Evolutionary conservation across 257 asterid species (phyloP).

Genomic region (Ilex aquifolium): DNA sequence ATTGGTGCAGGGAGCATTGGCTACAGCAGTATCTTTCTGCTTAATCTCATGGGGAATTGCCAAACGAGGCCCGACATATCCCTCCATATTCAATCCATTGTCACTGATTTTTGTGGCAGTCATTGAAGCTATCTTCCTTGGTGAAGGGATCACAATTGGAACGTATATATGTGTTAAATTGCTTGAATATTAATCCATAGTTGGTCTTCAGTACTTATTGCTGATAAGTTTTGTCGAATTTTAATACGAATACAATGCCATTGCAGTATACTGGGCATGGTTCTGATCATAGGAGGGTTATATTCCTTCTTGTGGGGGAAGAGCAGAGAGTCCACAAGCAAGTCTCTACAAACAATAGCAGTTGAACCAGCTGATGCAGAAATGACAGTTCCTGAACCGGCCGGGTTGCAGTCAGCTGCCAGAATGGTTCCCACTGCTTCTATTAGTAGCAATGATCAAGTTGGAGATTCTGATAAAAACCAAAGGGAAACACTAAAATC

Average conservation of each 20-base stretch:
- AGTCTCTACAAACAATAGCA: neutral
- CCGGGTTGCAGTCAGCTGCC: no score
- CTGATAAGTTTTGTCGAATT: neutral
- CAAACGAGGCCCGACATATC: slow-evolving; percentile 57
- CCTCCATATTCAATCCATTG: slow-evolving; percentile 70
- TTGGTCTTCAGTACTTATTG: no score
- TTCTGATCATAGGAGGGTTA: slow-evolving; percentile 41
- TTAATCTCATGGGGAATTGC: slow-evolving; percentile 43
- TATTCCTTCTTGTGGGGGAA: slow-evolving; percentile 53
- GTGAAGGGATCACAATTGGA: slow-evolving; percentile 27
- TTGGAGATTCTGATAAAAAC: no score
- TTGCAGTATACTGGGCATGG: slow-evolving; percentile 58
- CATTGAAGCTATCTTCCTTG: slow-evolving; percentile 37
- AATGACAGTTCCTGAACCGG: no score
- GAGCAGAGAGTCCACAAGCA: slow-evolving; percentile 20
- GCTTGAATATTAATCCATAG: neutral
- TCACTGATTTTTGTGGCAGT: slow-evolving; percentile 37
- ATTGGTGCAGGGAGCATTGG: slow-evolving; percentile 45
- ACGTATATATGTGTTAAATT: slow-evolving; percentile 23
- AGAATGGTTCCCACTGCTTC: no score
- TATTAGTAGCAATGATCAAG: no score
- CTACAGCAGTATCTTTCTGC: slow-evolving; percentile 46
- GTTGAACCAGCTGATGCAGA: no score
- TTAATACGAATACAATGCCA: no score
- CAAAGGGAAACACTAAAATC: no score